phyloP scores from a whole-genome alignment of 441 rosid genomes.

The Brassica hybrid region DNA sequence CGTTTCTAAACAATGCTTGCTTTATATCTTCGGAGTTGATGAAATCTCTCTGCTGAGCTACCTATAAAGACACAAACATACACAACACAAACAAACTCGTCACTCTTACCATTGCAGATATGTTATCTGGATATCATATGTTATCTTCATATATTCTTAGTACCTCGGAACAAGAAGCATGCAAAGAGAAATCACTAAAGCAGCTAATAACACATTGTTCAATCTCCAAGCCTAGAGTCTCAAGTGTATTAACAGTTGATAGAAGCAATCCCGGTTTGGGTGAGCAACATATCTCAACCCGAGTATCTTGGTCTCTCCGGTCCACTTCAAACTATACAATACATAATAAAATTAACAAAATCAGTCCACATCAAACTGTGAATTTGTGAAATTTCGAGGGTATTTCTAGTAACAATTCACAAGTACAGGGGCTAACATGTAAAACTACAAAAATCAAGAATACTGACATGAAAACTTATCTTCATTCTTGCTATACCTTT shows the following conservation, averaged over 20 bases:
- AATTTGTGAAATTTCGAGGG: background rate
- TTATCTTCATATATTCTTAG: background rate
- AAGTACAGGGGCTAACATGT: slow-evolving; percentile 21
- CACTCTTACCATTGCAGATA: slow-evolving; percentile 14
- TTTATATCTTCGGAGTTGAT: slow-evolving; percentile 73
- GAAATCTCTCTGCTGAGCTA: slow-evolving; percentile 56
- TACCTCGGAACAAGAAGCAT: slow-evolving; percentile 96
- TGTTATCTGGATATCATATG: background rate
- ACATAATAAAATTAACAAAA: slow-evolving; percentile 16
- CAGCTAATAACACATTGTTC: slow-evolving; percentile 95
- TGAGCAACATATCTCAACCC: slow-evolving; percentile 77
- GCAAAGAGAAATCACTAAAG: slow-evolving; percentile 91
- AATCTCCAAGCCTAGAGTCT: slow-evolving; percentile 87
- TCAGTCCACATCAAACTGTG: slow-evolving; percentile 1
- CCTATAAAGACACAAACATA: slow-evolving; percentile 39
- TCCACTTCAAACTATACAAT: slow-evolving; percentile 75
- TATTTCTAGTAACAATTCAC: background rate
- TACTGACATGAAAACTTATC: slow-evolving; percentile 1
- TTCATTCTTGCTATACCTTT: slow-evolving; percentile 54
- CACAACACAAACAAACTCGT: background rate
- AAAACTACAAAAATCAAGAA: background rate
- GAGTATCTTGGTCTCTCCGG: slow-evolving; percentile 59
- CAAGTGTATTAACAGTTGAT: slow-evolving; percentile 82
- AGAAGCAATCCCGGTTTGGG: slow-evolving; percentile 78
- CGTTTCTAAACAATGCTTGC: slow-evolving; percentile 84